These are phyloP conservation scores for Phytophthora tubulina DNA, from an alignment of 352 stramenopile genomes.

Conservation along the genomic window DNA sequence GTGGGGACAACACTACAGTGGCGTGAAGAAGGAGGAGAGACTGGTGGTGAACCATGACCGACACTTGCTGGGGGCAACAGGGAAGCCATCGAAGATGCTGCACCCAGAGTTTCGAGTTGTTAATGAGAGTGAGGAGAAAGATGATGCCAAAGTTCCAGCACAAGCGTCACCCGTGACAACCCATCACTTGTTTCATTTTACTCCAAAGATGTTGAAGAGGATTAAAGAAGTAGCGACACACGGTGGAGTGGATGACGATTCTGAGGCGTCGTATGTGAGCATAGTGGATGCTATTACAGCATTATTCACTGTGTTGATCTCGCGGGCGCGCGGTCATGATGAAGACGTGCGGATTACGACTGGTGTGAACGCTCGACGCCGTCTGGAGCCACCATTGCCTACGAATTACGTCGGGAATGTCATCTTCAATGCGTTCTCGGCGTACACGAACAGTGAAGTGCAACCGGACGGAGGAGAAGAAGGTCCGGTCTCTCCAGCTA, in stretches of 20 bases:
- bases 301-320: conserved; percentile 62
- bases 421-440: conserved; percentile 62
- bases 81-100: conserved; percentile 20
- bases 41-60: conserved; percentile 52
- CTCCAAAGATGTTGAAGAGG: conserved; percentile 49
- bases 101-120: conserved; percentile 63
- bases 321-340: conserved; percentile 51
- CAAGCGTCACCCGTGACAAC: conserved; percentile 35
- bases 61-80: conserved; percentile 41
- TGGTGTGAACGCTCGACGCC: conserved; percentile 57
- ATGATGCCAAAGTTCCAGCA: neutral
- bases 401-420: conserved; percentile 60
- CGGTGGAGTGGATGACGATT: neutral
- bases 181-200: conserved; percentile 61
- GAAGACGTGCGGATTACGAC: conserved; percentile 60
- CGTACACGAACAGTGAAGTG: conserved; percentile 34
- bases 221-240: conserved; percentile 47
- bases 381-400: conserved; percentile 54
- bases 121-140: neutral
- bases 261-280: conserved; percentile 49
- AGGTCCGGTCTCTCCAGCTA: conserved; percentile 11
- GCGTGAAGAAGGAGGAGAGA: conserved; percentile 35
- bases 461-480: neutral
- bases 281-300: conserved; percentile 63
- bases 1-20: conserved; percentile 68